A percentile compares a stretch with the other conserved stretches of the same genome.
Evolutionary conservation across 192 early-diverging fungal species (phyloP).

Genomic region (Rhizoclosmatium globosum): DNA sequence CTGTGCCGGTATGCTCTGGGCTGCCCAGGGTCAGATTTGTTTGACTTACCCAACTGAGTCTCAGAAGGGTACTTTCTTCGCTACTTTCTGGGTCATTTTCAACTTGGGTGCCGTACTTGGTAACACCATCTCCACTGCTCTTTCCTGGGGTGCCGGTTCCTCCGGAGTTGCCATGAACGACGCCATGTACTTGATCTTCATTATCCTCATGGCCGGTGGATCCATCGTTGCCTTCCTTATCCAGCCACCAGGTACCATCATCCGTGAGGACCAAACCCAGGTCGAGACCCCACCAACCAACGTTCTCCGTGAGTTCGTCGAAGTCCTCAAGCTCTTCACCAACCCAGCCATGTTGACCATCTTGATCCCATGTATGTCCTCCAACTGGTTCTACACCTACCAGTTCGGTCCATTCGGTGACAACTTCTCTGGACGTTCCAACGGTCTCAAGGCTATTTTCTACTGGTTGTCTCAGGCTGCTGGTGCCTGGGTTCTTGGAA

Average conservation of each 20-base stretch:
- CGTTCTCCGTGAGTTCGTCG: slow-evolving; percentile 60
- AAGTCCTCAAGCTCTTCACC: slow-evolving; percentile 67
- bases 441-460: no score
- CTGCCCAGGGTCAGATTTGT: slow-evolving; percentile 68
- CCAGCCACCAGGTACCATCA: slow-evolving; percentile 64
- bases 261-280: slow-evolving; percentile 69
- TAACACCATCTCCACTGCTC: slow-evolving; percentile 70
- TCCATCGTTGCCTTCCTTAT: slow-evolving; percentile 60
- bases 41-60: slow-evolving; percentile 80
- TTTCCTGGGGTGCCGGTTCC: slow-evolving; percentile 62
- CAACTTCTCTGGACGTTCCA: no score
- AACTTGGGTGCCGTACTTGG: slow-evolving; percentile 79
- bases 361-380: slow-evolving; percentile 59
- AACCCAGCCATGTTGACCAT: slow-evolving; percentile 41
- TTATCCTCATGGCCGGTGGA: slow-evolving; percentile 62
- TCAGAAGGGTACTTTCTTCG: slow-evolving; percentile 81
- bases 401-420: no score
- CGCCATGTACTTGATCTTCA: slow-evolving; percentile 77
- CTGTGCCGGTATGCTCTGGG: no score
- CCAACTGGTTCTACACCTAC: no score
- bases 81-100: slow-evolving; percentile 87
- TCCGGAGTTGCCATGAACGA: slow-evolving; percentile 57
- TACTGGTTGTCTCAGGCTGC: no score
- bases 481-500: no score
- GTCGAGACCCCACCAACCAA: slow-evolving; percentile 72